Conservation (phyloP, 768 basidiomycete species). For the Pulveroboletus sp. region DNA sequence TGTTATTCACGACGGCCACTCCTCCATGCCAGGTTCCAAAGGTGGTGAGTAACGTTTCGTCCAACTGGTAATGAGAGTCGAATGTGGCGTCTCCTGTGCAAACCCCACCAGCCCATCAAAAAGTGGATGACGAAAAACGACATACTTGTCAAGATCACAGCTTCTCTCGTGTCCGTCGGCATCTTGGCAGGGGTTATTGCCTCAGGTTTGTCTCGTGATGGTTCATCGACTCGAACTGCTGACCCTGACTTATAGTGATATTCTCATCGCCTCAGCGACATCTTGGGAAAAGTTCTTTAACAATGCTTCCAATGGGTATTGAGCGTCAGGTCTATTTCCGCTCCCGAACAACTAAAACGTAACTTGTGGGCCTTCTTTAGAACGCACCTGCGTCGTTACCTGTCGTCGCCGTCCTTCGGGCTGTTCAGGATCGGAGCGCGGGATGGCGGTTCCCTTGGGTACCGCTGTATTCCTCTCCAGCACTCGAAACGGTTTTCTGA, state of each 20-base stretch:
- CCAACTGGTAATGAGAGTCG: slow-evolving; percentile 20
- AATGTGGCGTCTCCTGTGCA: background rate
- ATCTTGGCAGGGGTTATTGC: slow-evolving; percentile 14
- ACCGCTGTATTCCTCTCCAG: slow-evolving; percentile 16
- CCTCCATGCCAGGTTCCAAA: slow-evolving; percentile 23
- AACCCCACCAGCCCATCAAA: slow-evolving; percentile 13
- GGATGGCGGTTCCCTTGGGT: slow-evolving; percentile 15
- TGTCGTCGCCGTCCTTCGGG: slow-evolving; percentile 26
- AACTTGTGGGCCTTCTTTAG: slow-evolving; percentile 35
- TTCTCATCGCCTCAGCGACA: slow-evolving; percentile 41
- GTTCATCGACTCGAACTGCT: background rate
- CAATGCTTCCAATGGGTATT: slow-evolving; percentile 39
- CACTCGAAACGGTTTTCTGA: background rate
- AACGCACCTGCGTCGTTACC: slow-evolving; percentile 52
- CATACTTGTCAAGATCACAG: slow-evolving; percentile 16
- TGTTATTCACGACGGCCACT: slow-evolving; percentile 21
- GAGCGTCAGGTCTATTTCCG: background rate
- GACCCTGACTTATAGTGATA: slow-evolving; percentile 25
- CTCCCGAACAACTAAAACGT: background rate
- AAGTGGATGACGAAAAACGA: slow-evolving; percentile 21
- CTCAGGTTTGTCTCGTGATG: slow-evolving; percentile 1
- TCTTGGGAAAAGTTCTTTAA: slow-evolving; percentile 61
- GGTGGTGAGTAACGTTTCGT: slow-evolving; percentile 17
- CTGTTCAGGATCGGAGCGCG: slow-evolving; percentile 19
- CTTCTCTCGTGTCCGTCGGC: slow-evolving; percentile 11